These are phyloP conservation scores for Leccinum ponderosum DNA, from an alignment of 1,284 basidiomycete species.

Conservation along the genomic window DNA sequence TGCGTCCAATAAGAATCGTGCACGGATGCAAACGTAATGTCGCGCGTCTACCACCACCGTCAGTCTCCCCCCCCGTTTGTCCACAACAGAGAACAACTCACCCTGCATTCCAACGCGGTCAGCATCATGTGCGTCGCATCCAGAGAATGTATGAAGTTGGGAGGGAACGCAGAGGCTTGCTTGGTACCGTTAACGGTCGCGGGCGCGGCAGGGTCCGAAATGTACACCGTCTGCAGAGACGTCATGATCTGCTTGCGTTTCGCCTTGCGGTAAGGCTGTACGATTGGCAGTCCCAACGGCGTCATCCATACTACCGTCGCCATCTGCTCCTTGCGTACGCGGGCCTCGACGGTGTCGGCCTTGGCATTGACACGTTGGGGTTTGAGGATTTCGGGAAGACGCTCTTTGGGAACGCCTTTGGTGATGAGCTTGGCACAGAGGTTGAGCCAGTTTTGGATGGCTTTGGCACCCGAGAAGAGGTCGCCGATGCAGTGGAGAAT, in stretches of 20 bases:
- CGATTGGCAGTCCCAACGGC: conserved; percentile 90
- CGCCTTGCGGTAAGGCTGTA: conserved; percentile 92
- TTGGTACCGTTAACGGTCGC: conserved; percentile 84
- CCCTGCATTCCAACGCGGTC: conserved; percentile 89
- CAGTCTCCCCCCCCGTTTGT: not conserved
- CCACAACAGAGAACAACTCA: conserved; percentile 38
- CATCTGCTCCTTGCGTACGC: conserved; percentile 88
- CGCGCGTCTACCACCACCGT: conserved; percentile 49
- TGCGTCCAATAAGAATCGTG: conserved; percentile 99
- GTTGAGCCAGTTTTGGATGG: conserved; percentile 93
- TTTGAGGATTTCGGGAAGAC: conserved; percentile 56
- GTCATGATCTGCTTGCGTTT: conserved; percentile 87
- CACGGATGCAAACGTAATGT: conserved; percentile 89
- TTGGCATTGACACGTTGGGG: conserved; percentile 16
- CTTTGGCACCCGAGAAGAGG: conserved; percentile 88
- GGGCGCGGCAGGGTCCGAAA: conserved; percentile 84
- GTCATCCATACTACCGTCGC: conserved; percentile 97
- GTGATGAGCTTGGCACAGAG: conserved; percentile 83
- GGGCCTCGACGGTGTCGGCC: conserved; percentile 28
- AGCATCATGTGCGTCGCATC: conserved; percentile 99
- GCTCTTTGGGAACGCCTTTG: conserved; percentile 81
- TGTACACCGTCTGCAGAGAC: conserved; percentile 88
- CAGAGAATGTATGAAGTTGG: conserved; percentile 97
- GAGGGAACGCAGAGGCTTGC: conserved; percentile 96
- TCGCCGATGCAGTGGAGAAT: conserved; percentile 87